These are phyloP conservation scores for Puccinia polysora DNA, from an alignment of 1,284 basidiomycete genomes.

Conservation along the genomic window DNA sequence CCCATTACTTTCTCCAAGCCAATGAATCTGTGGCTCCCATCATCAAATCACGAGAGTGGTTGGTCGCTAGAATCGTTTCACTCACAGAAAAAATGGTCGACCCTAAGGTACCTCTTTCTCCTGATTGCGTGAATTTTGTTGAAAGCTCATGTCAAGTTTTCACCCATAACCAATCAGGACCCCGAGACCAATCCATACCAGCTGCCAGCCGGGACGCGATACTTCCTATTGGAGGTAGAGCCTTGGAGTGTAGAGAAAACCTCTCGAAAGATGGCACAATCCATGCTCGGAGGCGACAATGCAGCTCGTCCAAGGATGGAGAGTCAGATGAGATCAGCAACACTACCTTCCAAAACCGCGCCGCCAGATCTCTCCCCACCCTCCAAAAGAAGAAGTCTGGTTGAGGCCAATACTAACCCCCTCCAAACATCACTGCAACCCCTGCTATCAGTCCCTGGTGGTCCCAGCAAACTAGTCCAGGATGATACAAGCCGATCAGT, in stretches of 20 bases:
- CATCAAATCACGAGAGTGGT: conserved; percentile 52
- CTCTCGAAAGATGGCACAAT: conserved; percentile 20
- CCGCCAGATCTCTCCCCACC: neutral
- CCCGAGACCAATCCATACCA: conserved; percentile 37
- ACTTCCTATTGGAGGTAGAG: conserved; percentile 39
- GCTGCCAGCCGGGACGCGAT: conserved; percentile 32
- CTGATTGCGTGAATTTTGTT: neutral
- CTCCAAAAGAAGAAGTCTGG: conserved; percentile 8
- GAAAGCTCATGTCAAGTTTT: conserved; percentile 23
- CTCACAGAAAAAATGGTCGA: conserved; percentile 53
- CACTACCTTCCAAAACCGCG: conserved; percentile 21
- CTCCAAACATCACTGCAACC: neutral
- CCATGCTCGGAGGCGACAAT: conserved; percentile 15
- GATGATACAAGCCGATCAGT: too few relatives aligned
- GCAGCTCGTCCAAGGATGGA: conserved; percentile 19
- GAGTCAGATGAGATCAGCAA: conserved; percentile 20
- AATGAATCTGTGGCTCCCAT: conserved; percentile 77
- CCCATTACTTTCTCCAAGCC: conserved; percentile 91
- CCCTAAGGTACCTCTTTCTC: conserved; percentile 40
- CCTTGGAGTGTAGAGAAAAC: conserved; percentile 41
- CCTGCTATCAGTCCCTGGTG: neutral
- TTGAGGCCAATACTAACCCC: neutral
- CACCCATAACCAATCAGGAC: neutral
- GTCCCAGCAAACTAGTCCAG: too few relatives aligned
- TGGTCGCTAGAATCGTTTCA: conserved; percentile 54